A percentile compares a stretch with the other conserved stretches of the same genome.
Conservation (phyloP, 2,329 filamentous ascomycete species). For the Arthroderma sp. region DNA sequence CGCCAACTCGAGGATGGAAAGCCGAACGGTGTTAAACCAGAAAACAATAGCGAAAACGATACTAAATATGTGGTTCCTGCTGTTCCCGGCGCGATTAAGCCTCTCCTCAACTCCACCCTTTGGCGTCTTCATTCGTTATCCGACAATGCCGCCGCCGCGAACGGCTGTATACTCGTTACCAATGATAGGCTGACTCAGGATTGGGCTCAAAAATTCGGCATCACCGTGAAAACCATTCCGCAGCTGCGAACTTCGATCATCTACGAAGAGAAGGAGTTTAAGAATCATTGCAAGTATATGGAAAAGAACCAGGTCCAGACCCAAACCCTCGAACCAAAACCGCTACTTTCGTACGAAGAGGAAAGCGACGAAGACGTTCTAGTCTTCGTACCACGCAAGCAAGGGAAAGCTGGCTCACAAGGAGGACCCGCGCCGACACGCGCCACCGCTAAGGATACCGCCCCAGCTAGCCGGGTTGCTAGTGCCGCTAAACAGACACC, state of each 20-base stretch:
- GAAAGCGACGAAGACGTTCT: conserved; percentile 37
- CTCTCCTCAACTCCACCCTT: conserved; percentile 32
- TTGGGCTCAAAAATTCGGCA: conserved; percentile 36
- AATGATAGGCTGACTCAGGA: conserved; percentile 31
- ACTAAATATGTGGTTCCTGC: conserved; percentile 24
- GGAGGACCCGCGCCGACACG: conserved; percentile 6
- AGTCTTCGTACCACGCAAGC: conserved; percentile 32
- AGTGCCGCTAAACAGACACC: conserved; percentile 11
- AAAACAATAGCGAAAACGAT: conserved; percentile 18
- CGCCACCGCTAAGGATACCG: conserved; percentile 18
- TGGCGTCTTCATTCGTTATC: conserved; percentile 30
- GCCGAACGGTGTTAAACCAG: conserved; percentile 13
- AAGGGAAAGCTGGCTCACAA: conserved; percentile 23
- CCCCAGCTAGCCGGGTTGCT: conserved; percentile 4
- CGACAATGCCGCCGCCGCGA: conserved; percentile 21
- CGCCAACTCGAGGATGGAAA: conserved; percentile 15
- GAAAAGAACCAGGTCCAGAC: conserved; percentile 27
- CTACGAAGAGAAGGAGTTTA: conserved; percentile 33
- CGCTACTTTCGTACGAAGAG: conserved; percentile 33
- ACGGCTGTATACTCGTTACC: conserved; percentile 30
- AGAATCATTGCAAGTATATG: conserved; percentile 32
- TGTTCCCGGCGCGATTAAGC: conserved; percentile 28
- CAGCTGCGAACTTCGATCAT: conserved; percentile 35
- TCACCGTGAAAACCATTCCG: conserved; percentile 35
- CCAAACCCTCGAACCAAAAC: conserved; percentile 24